Evolutionary conservation across 2,329 filamentous ascomycete genomes (phyloP), one percentile per base, ranked within the genome.

Genomic region (Myriosclerotinia scirpicola): DNA sequence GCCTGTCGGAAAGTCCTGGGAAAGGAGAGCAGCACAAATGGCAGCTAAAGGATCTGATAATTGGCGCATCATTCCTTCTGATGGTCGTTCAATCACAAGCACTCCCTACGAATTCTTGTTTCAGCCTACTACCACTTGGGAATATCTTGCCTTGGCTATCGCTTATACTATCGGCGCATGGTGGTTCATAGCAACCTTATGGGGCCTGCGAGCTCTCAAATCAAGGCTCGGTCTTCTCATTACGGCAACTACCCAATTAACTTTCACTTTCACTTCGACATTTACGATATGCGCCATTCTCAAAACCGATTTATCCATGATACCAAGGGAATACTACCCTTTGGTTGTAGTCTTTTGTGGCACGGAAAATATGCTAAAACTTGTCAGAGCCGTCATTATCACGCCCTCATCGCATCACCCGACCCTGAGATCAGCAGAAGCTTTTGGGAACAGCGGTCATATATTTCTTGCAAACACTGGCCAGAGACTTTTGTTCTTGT

Each of bases 101-200:
- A 85, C 87, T 65, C 81, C 92, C 1, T 93, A 92, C 75, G 89
- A 93, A 76, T 93, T 93, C 74, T 89, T 89, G 68, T 92, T 92
- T 74, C 87, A 86, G 40, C 90, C 90, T 9, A 86, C 93, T 73
- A 91, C 90, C 17, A 76, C 83, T 20, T 81, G 83, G 67, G 91
- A 93, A 75, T 85, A 87, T 60, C 73, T 87, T 34, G 80, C 88
- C 50, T 80, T 94, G 22, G 83, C 83, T 2, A 75, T 87, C 11
- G 89, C 89, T 1, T 93, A 94, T 75, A 77, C 81, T 14, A 77
- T 89, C 38, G 87, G 87, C 56, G 77, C 84, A 0, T 67, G 85
- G 8, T 93, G 93, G 75, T 87, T 93, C 66, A 76, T 89, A 40
- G 78, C 85, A 71, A 90, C 85, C 70, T 79, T 94, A 67, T 86